These are phyloP conservation scores for Aspergillus aculeatinus DNA, from an alignment of 2,329 filamentous ascomycete species.

Conservation along the genomic window DNA sequence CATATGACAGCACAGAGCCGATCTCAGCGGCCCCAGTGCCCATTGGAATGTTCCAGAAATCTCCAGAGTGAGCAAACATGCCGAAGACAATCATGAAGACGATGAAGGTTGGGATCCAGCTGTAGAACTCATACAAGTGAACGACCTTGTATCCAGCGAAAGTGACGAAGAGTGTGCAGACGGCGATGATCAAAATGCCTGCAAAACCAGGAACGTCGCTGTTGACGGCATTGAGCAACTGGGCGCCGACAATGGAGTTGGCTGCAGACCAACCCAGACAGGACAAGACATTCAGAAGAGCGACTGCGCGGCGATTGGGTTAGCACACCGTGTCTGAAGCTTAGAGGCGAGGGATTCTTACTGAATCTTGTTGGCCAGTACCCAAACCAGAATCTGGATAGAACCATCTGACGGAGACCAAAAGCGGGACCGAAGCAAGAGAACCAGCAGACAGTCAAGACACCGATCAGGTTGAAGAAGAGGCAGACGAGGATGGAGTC, in stretches of 20 bases:
- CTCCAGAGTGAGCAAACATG: conserved; percentile 64
- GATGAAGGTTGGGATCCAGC: conserved; percentile 70
- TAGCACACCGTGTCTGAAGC: background rate
- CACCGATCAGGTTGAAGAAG: conserved; percentile 74
- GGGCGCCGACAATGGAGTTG: conserved; percentile 76
- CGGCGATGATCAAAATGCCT: conserved; percentile 71
- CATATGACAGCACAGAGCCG: conserved; percentile 63
- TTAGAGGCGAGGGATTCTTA: conserved; percentile 39
- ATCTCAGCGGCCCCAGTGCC: conserved; percentile 58
- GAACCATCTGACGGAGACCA: conserved; percentile 75
- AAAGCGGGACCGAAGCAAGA: conserved; percentile 73
- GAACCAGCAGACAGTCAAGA: conserved; percentile 72
- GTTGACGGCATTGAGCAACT: conserved; percentile 74
- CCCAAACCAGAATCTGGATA: conserved; percentile 76
- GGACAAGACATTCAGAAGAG: conserved; percentile 68
- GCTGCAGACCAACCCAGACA: conserved; percentile 75
- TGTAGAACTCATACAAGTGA: conserved; percentile 73
- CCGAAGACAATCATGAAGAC: conserved; percentile 72
- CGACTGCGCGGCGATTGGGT: conserved; percentile 48
- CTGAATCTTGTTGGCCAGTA: conserved; percentile 68
- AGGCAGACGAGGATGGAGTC: conserved; percentile 71
- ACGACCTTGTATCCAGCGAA: conserved; percentile 75
- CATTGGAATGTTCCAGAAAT: conserved; percentile 64
- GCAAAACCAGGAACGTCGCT: conserved; percentile 67
- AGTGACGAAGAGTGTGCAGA: conserved; percentile 67